Base-by-base conservation (phyloP, 1,284 basidiomycete species). In the Sphaerobolus stellatus region DNA sequence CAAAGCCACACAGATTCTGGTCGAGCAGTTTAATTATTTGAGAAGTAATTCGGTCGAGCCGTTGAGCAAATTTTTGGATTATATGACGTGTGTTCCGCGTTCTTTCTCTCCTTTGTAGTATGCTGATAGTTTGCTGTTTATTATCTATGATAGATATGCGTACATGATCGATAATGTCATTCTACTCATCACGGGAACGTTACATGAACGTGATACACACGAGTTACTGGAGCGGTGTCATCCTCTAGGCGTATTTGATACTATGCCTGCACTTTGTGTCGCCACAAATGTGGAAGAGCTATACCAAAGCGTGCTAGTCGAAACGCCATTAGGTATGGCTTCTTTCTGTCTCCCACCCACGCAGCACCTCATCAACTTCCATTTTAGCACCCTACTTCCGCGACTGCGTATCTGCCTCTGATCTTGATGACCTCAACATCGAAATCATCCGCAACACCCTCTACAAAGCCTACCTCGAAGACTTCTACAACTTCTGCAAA, bases 131-230 rank as follows among this genome's bases (percentile, higher is more conserved):
- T 30, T n/a, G 18, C 3, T 18, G 8, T 43, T 18, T 43, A 46
- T 41, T 28, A 28, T 40, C 9, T 40, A 44, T 59, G 43, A 41
- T 68, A 94, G 92, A 43, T 97, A 97, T 69, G 92, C 87, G 27
- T 99, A 99, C 76, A 99, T 99, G 97, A 99, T 99, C 66, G 97
- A 99, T 83, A 99, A 99, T 70, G 92, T 99, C 66, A 90, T 99
- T 59, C 81, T 99, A 49, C 82, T 99, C 65, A 99, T 99, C 60
- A 97, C 97, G 18, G 97, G 97, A 33, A 99, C 96, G 1, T 75
- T 99, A 36, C 96, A 99, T 67, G 96, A 98, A 71, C 81, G 97
- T 59, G 96, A 99, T 71, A 98, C 96, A 1, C 94, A 98, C 66
- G 97, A 99, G 69, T 81, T 99, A 8, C 76, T 99, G 36, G 93